Conservation (phyloP, 1,284 basidiomycete genomes). For the Singerocomus inundabilis region DNA sequence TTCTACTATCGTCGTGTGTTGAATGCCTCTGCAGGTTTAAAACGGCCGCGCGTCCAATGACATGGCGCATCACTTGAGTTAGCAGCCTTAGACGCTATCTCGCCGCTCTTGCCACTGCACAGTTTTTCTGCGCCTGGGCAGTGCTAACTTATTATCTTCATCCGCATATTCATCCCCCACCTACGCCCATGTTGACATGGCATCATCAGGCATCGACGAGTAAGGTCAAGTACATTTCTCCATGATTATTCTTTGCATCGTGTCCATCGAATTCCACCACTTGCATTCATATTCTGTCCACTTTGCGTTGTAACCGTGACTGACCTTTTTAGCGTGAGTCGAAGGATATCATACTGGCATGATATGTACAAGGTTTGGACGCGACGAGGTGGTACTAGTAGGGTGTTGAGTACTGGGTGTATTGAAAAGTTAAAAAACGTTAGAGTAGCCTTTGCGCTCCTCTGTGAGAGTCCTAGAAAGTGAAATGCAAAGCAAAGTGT, state of each 20-base stretch:
- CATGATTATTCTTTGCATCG: slow-evolving; percentile 1
- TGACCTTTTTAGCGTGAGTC: slow-evolving; percentile 30
- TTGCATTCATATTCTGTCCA: slow-evolving; percentile 2
- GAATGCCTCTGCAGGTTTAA: slow-evolving; percentile 28
- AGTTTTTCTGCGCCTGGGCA: slow-evolving; percentile 7
- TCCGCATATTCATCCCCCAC: slow-evolving; percentile 8
- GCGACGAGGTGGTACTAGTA: slow-evolving; percentile 1
- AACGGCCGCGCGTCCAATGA: slow-evolving; percentile 39
- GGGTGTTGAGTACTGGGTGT: background rate
- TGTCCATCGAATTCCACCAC: background rate
- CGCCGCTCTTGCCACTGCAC: background rate
- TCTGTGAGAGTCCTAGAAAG: background rate
- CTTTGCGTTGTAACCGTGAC: slow-evolving; percentile 17
- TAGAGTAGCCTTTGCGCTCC: slow-evolving; percentile 7
- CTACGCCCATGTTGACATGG: slow-evolving; percentile 2
- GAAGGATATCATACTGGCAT: slow-evolving; percentile 6
- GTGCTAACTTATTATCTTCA: slow-evolving; percentile 32
- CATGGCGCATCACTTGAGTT: background rate
- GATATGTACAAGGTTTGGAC: background rate
- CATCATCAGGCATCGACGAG: slow-evolving; percentile 13
- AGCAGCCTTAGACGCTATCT: background rate
- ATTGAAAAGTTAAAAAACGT: slow-evolving; percentile 8
- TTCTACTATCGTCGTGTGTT: background rate
- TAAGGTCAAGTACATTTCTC: slow-evolving; percentile 34
- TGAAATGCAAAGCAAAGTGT: background rate